Evolutionary conservation across 2,329 filamentous ascomycete genomes (phyloP).

Genomic region (Cadophora sp.): DNA sequence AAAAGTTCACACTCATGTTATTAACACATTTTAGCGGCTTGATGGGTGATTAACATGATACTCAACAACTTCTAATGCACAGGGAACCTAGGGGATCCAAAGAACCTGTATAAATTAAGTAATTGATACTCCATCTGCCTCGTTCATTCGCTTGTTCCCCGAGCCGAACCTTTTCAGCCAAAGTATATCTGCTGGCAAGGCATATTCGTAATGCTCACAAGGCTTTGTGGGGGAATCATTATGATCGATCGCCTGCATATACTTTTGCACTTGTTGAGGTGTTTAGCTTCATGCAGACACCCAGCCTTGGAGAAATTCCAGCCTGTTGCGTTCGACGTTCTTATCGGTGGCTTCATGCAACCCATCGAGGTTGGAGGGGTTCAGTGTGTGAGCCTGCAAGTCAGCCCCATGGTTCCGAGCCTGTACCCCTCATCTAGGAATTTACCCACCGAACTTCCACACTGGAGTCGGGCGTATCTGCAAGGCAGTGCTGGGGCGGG

Average conservation of each 20-base stretch:
- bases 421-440: not conserved
- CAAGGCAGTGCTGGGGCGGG: constrained; percentile 7
- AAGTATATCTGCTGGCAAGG: constrained; percentile 3
- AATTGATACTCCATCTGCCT: not conserved
- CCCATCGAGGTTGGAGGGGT: constrained; percentile 4
- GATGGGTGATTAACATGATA: too few species aligned
- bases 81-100: too few species aligned
- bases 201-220: constrained; percentile 6
- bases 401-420: constrained; percentile 1
- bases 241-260: constrained; percentile 3
- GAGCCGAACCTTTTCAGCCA: not conserved
- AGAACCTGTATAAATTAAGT: not conserved
- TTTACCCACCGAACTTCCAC: constrained; percentile 5
- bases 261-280: constrained; percentile 7
- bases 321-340: not conserved
- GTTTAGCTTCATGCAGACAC: constrained; percentile 9
- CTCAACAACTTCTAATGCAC: too few species aligned
- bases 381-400: constrained; percentile 8
- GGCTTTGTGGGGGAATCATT: not conserved
- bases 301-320: constrained; percentile 1
- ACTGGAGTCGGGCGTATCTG: constrained; percentile 11
- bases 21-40: too few species aligned
- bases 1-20: too few species aligned
- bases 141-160: not conserved
- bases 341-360: constrained; percentile 8